Conservation (phyloP, 78 protist species). For the Dictyostelium discoideum region dicty_2.7 NC_007091.3:898501-899000, state of each 20-base stretch:
- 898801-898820: conserved; percentile 53
- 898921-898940: conserved; percentile 2
- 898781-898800: conserved; percentile 67
- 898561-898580: conserved; percentile 1
- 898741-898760: conserved; percentile 68
- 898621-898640: conserved; percentile 60
- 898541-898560: conserved; percentile 44
- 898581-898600: background rate
- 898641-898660: conserved; percentile 78
- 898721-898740: conserved; percentile 70
- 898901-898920: background rate
- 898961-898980: background rate
- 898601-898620: conserved; percentile 3
- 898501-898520: background rate
- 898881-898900: conserved; percentile 26
- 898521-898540: background rate
- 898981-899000: conserved; percentile 62
- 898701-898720: conserved; percentile 68
- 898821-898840: background rate
- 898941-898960: conserved; percentile 19
- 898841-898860: background rate
- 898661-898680: conserved; percentile 48
- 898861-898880: background rate
- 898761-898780: conserved; percentile 37
- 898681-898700: conserved; percentile 52